Conservation (phyloP, 352 stramenopile genomes). For the Peronospora destructor region DNA sequence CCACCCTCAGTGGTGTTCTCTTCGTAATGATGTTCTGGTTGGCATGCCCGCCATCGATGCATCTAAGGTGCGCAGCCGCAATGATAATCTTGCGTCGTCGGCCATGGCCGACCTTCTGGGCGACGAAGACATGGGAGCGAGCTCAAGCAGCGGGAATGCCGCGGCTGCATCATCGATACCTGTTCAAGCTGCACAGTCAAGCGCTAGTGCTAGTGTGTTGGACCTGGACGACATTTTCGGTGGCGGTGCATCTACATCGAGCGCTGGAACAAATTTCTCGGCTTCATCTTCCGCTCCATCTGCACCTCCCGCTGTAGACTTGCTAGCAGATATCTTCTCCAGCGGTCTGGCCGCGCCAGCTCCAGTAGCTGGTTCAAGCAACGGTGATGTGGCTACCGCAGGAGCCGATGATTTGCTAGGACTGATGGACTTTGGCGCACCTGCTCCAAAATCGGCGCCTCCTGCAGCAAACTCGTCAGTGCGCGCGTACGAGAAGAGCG, state of each 20-base stretch:
- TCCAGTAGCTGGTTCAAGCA: slow-evolving; percentile 23
- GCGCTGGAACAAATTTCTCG: slow-evolving; percentile 13
- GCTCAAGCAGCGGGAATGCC: slow-evolving; percentile 10
- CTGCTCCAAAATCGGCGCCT: slow-evolving; percentile 21
- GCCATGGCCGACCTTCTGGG: slow-evolving; percentile 80
- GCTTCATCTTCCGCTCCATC: slow-evolving; percentile 22
- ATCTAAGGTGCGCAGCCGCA: slow-evolving; percentile 64
- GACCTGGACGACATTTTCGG: slow-evolving; percentile 96
- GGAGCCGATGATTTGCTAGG: slow-evolving; percentile 51
- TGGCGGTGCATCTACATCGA: slow-evolving; percentile 34
- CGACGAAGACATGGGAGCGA: slow-evolving; percentile 23
- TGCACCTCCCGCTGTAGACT: slow-evolving; percentile 61
- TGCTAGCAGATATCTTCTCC: slow-evolving; percentile 94
- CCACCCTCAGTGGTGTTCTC: slow-evolving; percentile 55
- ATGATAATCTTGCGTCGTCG: slow-evolving; percentile 40
- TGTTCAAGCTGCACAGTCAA: slow-evolving; percentile 20
- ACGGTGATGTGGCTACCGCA: slow-evolving; percentile 7
- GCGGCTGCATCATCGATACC: slow-evolving; percentile 15
- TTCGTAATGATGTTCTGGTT: slow-evolving; percentile 85
- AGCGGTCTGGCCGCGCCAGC: slow-evolving; percentile 29
- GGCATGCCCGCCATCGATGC: slow-evolving; percentile 93
- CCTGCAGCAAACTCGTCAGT: slow-evolving; percentile 50
- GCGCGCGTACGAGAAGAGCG: slow-evolving; percentile 94
- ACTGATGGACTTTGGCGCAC: slow-evolving; percentile 67
- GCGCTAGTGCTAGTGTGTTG: slow-evolving; percentile 72